phyloP scores from a whole-genome alignment of 257 asterid species.

The Nicotiana attenuata region DNA sequence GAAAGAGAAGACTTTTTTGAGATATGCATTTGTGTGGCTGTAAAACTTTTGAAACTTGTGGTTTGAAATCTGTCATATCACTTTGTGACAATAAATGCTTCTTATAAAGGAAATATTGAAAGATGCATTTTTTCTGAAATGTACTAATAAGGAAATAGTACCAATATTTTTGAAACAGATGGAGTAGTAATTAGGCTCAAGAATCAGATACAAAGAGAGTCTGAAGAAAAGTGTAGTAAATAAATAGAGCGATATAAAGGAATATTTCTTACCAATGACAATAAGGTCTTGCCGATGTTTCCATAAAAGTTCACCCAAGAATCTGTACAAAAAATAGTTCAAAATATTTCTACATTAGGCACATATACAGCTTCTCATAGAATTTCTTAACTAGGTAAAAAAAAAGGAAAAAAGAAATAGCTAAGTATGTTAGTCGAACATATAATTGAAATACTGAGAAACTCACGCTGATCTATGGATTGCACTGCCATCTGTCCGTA shows the following conservation, averaged over 20 bases:
- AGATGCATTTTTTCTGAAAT: too few species aligned
- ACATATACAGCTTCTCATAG: not conserved
- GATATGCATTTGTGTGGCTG: too few species aligned
- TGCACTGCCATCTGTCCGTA: conserved; percentile 84
- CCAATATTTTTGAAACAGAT: too few species aligned
- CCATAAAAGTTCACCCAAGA: conserved; percentile 91
- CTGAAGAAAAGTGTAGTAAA: not conserved
- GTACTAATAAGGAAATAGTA: too few species aligned
- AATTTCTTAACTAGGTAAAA: not conserved
- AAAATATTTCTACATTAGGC: not conserved
- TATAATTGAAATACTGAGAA: not conserved
- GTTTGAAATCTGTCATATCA: too few species aligned
- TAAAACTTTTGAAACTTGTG: too few species aligned
- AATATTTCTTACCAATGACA: conserved; percentile 64
- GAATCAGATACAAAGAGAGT: not conserved
- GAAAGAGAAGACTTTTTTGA: too few species aligned
- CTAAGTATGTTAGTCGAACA: not conserved
- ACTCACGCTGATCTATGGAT: conserved; percentile 87
- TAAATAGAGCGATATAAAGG: not conserved
- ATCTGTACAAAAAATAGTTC: conserved; percentile 28
- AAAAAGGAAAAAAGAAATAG: not conserved
- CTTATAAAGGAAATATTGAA: too few species aligned
- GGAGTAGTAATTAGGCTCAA: not conserved
- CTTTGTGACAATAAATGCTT: too few species aligned
- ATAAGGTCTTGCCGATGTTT: conserved; percentile 83